Evolutionary conservation across 1,284 basidiomycete species (phyloP).

Genomic region (Coniferiporia sulphurascens): DNA sequence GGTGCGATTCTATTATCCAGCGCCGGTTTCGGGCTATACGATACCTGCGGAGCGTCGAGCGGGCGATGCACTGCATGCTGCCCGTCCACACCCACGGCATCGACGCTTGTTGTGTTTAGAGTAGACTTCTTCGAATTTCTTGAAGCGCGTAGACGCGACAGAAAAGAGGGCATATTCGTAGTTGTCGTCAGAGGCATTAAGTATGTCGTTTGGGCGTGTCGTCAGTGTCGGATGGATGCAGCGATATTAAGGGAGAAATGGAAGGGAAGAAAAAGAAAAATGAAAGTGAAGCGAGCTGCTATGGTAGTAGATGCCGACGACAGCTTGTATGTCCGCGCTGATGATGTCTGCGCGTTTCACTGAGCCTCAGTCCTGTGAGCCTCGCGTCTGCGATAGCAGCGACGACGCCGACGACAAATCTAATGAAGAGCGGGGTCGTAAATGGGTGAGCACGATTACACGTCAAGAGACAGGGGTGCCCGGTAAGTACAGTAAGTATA

Average conservation of each 20-base stretch:
- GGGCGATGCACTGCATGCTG: background rate
- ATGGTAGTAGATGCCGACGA: background rate
- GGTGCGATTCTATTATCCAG: constrained; percentile 11
- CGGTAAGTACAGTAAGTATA: background rate
- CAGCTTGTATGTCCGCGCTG: background rate
- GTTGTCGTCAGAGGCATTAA: constrained; percentile 8
- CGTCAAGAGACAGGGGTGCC: background rate
- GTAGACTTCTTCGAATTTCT: background rate
- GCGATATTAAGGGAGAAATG: background rate
- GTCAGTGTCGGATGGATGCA: background rate
- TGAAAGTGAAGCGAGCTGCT: background rate
- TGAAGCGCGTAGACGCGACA: constrained; percentile 11
- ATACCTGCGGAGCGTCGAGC: background rate
- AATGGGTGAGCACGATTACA: too few relatives aligned
- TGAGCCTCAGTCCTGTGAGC: background rate
- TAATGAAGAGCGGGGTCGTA: background rate
- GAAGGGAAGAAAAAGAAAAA: background rate
- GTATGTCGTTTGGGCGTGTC: background rate
- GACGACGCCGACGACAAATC: background rate
- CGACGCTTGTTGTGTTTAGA: background rate
- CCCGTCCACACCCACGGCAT: background rate
- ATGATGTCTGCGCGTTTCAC: background rate
- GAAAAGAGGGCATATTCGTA: constrained; percentile 8
- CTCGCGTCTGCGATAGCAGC: background rate
- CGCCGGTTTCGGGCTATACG: background rate